Conservation (phyloP, 805 yeast genomes). For the Tetrapisispora phaffii region DNA sequence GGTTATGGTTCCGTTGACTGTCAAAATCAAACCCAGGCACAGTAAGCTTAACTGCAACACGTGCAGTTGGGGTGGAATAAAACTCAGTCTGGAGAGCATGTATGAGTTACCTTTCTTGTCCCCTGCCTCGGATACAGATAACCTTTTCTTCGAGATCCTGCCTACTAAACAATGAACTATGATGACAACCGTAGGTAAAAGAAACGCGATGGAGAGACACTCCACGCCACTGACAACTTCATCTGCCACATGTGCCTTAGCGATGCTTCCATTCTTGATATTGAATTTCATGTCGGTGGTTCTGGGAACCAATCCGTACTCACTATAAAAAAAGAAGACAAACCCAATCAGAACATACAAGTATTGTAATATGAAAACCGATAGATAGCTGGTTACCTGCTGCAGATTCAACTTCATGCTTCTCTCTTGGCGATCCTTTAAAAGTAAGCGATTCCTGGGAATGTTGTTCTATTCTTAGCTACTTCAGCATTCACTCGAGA, state of each 20-base stretch:
- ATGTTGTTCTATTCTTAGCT: background rate
- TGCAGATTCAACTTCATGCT: background rate
- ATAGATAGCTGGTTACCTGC: slow-evolving; percentile 3
- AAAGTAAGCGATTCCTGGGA: background rate
- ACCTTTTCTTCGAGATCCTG: slow-evolving; percentile 3
- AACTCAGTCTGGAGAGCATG: slow-evolving; percentile 10
- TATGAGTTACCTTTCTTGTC: slow-evolving; percentile 3
- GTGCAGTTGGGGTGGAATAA: slow-evolving; percentile 15
- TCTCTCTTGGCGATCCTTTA: background rate
- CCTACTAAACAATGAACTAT: slow-evolving; percentile 13
- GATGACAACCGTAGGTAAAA: slow-evolving; percentile 5
- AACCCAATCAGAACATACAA: slow-evolving; percentile 8
- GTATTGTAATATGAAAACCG: slow-evolving; percentile 9
- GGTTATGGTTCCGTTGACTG: slow-evolving; percentile 20
- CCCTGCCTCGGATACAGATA: background rate
- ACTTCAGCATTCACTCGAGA: background rate
- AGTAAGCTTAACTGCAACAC: slow-evolving; percentile 16
- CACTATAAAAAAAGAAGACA: slow-evolving; percentile 11
- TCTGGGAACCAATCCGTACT: slow-evolving; percentile 12
- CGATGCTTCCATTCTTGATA: slow-evolving; percentile 11
- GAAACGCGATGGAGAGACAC: slow-evolving; percentile 15
- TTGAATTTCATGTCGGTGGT: slow-evolving; percentile 8
- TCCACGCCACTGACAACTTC: slow-evolving; percentile 17
- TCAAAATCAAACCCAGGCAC: slow-evolving; percentile 14
- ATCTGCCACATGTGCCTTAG: slow-evolving; percentile 12